Evolutionary conservation across 2,329 filamentous ascomycete genomes (phyloP).

Genomic region (Colletotrichum scovillei): DNA sequence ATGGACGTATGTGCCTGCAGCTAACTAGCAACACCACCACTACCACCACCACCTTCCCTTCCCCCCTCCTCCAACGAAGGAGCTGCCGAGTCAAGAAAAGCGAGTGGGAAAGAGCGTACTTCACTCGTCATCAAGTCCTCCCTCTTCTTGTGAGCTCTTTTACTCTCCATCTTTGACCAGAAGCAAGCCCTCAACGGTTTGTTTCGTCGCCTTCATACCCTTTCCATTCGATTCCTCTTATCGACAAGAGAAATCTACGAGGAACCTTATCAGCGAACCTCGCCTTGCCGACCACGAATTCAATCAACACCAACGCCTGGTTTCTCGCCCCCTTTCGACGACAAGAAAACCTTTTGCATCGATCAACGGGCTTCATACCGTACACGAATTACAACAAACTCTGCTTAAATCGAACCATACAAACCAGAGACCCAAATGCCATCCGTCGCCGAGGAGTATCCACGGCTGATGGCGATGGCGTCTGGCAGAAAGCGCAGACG

Average conservation of each 20-base stretch:
- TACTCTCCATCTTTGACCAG: not conserved
- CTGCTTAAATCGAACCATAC: not conserved
- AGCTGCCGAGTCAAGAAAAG: constrained; percentile 29
- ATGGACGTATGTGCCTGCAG: constrained; percentile 18
- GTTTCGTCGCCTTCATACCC: not conserved
- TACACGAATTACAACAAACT: not conserved
- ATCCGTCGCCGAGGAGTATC: constrained; percentile 36
- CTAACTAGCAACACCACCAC: constrained; percentile 14
- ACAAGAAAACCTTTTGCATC: not conserved
- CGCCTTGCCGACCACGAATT: not conserved
- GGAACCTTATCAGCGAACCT: constrained; percentile 10
- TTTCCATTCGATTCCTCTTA: not conserved
- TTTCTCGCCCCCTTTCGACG: not conserved
- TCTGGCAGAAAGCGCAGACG: constrained; percentile 36
- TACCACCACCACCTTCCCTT: not conserved
- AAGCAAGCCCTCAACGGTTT: not conserved
- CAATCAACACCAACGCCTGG: not conserved
- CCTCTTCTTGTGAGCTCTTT: not conserved
- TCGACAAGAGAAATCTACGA: not conserved
- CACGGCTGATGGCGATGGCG: constrained; percentile 24
- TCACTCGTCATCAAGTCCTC: constrained; percentile 10
- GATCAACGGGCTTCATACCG: not conserved
- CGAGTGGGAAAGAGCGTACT: not conserved
- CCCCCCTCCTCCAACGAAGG: not conserved
- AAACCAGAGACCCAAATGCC: constrained; percentile 28